phyloP scores from a whole-genome alignment of 2,329 filamentous ascomycete genomes.

The Hymenotorrendiella dingleyae region DNA sequence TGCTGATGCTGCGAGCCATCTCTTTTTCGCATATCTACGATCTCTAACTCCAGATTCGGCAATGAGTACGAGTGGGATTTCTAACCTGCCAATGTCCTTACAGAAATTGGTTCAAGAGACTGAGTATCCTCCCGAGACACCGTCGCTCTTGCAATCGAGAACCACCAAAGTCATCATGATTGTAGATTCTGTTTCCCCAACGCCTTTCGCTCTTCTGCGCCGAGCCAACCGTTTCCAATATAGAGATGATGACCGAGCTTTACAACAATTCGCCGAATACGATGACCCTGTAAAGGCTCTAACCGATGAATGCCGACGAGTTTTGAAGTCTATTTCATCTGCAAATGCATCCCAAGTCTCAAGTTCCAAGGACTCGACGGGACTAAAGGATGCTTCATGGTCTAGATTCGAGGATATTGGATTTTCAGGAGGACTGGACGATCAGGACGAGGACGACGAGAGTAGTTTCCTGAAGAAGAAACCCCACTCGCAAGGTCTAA shows the following conservation, averaged over 20 bases:
- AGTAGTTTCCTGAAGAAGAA: constrained; percentile 27
- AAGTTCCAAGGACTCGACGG: constrained; percentile 63
- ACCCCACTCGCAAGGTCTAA: constrained; percentile 44
- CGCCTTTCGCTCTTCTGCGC: constrained; percentile 83
- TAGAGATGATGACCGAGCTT: constrained; percentile 75
- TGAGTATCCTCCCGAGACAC: constrained; percentile 82
- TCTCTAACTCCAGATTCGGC: constrained; percentile 75
- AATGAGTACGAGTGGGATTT: constrained; percentile 69
- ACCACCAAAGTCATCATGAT: constrained; percentile 95
- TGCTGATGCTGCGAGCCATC: constrained; percentile 89
- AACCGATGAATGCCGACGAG: constrained; percentile 89
- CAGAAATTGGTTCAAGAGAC: constrained; percentile 88
- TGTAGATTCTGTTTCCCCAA: constrained; percentile 89
- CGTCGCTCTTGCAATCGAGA: constrained; percentile 67
- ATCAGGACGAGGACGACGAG: constrained; percentile 56
- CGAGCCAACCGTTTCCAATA: constrained; percentile 95
- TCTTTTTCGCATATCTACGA: constrained; percentile 96
- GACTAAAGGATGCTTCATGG: constrained; percentile 83
- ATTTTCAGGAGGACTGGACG: constrained; percentile 71
- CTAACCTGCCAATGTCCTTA: constrained; percentile 80
- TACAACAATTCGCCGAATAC: constrained; percentile 80
- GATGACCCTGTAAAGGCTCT: constrained; percentile 83
- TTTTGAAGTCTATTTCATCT: constrained; percentile 80
- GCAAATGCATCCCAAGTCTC: constrained; percentile 80
- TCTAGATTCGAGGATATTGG: constrained; percentile 94